Base-by-base conservation (phyloP, 1,284 basidiomycete species). In the Gymnopus androsaceus region DNA sequence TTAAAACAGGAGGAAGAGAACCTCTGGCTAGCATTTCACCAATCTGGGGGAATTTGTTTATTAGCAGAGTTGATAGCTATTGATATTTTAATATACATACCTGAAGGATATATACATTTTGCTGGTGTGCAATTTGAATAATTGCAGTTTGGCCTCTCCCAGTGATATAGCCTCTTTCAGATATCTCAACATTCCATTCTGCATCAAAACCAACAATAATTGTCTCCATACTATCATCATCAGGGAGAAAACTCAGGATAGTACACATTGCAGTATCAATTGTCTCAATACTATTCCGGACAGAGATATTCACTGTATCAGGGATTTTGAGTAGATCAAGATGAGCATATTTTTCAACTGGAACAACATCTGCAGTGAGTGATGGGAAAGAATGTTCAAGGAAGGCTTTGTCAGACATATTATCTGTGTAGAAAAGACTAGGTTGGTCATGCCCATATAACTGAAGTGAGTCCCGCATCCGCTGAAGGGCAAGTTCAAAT, bases 121-220 rank as follows among this genome's bases (percentile, higher is more conserved):
- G 38, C 17, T 46, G 42, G 14, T 40, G 50, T 8, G 55, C 50
- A 27, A 60, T 33, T 44, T 60, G 59, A 25, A 49, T n/a, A 33
- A 60, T 41, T 8, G 59, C 59, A n/a, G 59, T 53, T 14, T 41
- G 55, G 41, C 59, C 48, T 15, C 28, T 38, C 21, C 52, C 51
- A 48, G 41, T 41, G 14, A 60, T 42, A 38, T 50, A 54, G 12
- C 59, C 56, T 14, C 50, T 31, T 2, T 21, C 34, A 9, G 56
- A 28, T 23, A 57, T 28, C 21, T 60, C 59, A 3, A 60, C 52
- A 49, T 60, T 60, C 38, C 45, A 60, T 38, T 60, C 59, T 3
- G 56, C 33, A 25, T 55, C 59, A 44, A 60, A 51, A 3, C 55
- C 59, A 36, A 60, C 38, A 25, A 53, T 38, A 23, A 59, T 31